A percentile compares a stretch with the other conserved stretches of the same genome.
phyloP scores from a whole-genome alignment of 108 stramenopile species.

The Fragilaria radians region DNA sequence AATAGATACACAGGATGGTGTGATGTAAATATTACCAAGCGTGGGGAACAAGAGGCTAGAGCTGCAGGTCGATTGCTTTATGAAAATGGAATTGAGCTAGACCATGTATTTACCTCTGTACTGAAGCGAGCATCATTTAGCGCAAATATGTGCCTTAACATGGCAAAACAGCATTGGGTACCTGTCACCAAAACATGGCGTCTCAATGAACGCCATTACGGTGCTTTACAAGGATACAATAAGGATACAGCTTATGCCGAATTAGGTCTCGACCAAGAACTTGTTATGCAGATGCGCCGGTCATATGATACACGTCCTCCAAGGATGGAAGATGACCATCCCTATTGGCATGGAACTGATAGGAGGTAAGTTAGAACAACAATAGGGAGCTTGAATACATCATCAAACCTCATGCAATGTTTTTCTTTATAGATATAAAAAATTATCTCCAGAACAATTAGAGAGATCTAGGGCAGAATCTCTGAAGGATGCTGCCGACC shows the following conservation, averaged over 20 bases:
- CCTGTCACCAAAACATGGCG: conserved; percentile 78
- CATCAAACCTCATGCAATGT: too few relatives aligned
- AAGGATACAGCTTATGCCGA: conserved; percentile 72
- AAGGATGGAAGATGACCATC: conserved; percentile 75
- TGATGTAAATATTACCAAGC: conserved; percentile 67
- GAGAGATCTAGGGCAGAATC: conserved; percentile 58
- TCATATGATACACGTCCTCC: conserved; percentile 66
- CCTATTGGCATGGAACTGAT: conserved; percentile 82
- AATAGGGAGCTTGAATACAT: not conserved
- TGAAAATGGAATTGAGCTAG: conserved; percentile 78
- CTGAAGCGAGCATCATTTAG: conserved; percentile 68
- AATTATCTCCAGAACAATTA: conserved; percentile 50
- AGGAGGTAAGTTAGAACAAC: conserved; percentile 34
- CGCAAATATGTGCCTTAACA: conserved; percentile 72
- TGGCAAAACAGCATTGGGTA: conserved; percentile 77
- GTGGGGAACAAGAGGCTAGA: conserved; percentile 66
- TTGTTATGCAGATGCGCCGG: conserved; percentile 81
- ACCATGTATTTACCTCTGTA: conserved; percentile 78
- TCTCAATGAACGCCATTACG: conserved; percentile 86
- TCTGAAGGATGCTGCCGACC: conserved; percentile 65
- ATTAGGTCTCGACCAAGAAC: conserved; percentile 66
- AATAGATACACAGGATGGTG: conserved; percentile 83
- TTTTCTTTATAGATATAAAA: conserved; percentile 38
- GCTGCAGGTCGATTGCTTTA: conserved; percentile 66
- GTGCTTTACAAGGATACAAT: conserved; percentile 77